Percentiles rank a stretch among this genome's conserved stretches.
Conservation (phyloP, 345 rosid genomes). For the Salix exigua region DNA sequence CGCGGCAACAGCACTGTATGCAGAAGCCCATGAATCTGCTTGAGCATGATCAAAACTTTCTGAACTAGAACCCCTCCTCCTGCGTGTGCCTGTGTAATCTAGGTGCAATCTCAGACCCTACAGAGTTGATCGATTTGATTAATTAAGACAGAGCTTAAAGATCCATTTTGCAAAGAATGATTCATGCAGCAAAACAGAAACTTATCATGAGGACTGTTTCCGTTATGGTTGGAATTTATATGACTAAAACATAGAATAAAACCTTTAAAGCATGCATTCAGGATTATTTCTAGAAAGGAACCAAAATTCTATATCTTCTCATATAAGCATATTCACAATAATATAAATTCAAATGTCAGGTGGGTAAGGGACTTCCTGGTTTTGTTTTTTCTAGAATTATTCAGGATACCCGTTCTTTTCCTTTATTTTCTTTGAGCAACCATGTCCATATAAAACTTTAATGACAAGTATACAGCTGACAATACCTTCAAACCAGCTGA, state of each 20-base stretch:
- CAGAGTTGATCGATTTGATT: slow-evolving; percentile 18
- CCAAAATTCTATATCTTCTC: not conserved
- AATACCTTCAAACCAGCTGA: slow-evolving; percentile 87
- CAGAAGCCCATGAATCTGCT: slow-evolving; percentile 82
- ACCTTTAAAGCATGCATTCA: not conserved
- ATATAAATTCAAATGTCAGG: not conserved
- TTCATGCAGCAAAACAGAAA: not conserved
- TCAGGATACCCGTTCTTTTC: not conserved
- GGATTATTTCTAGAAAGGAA: not conserved
- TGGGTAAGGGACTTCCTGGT: not conserved
- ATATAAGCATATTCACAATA: not conserved
- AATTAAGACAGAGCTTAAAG: not conserved
- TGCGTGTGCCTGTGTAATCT: slow-evolving; percentile 54
- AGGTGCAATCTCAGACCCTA: slow-evolving; percentile 90
- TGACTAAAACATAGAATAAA: not conserved
- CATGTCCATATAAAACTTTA: not conserved
- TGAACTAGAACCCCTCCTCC: slow-evolving; percentile 38
- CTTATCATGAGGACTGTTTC: not conserved
- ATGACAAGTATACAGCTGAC: not conserved
- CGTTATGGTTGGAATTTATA: not conserved
- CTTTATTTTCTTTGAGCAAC: not conserved
- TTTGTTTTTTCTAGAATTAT: too few relatives aligned
- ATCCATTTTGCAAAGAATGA: not conserved
- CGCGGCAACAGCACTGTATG: slow-evolving; percentile 83
- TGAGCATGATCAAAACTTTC: slow-evolving; percentile 56